A percentile compares a stretch with the other conserved stretches of the same genome.
Evolutionary conservation across 164 flowering plant species (phyloP).

Genomic region (Vitis rupestris): DNA sequence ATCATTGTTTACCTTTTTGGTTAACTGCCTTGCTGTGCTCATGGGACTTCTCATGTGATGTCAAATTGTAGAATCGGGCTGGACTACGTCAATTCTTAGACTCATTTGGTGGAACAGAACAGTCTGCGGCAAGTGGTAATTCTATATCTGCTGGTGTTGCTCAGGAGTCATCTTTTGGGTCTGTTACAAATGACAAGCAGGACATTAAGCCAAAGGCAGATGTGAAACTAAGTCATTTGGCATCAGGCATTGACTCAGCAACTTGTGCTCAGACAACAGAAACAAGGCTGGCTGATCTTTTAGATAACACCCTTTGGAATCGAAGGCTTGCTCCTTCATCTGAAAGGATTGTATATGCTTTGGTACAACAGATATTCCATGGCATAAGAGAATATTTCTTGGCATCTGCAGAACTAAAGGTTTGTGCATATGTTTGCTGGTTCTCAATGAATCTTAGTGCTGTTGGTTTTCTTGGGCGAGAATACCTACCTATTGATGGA

Average conservation of each 20-base stretch:
- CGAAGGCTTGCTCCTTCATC: conserved; percentile 96
- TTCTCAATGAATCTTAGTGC: not conserved
- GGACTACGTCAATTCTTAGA: conserved; percentile 93
- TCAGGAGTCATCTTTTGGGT: conserved; percentile 51
- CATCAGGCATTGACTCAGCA: conserved; percentile 53
- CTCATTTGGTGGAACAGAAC: conserved; percentile 82
- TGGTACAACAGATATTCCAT: conserved; percentile 96
- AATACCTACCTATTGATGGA: too few relatives aligned
- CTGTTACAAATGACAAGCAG: conserved; percentile 52
- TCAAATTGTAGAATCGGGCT: conserved; percentile 74
- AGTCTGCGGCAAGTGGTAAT: conserved; percentile 35
- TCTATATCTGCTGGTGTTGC: conserved; percentile 32
- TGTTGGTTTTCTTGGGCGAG: not conserved
- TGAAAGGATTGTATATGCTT: conserved; percentile 90
- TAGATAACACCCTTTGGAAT: conserved; percentile 96
- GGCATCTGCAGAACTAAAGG: conserved; percentile 90
- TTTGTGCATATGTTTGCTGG: conserved; percentile 12
- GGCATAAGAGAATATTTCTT: conserved; percentile 94
- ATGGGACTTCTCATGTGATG: conserved; percentile 10
- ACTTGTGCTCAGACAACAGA: conserved; percentile 62
- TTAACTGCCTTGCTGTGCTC: not conserved
- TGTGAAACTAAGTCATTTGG: conserved; percentile 71
- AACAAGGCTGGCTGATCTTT: conserved; percentile 85
- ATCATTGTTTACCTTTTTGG: too few relatives aligned
- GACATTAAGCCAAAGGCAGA: conserved; percentile 62